Conservation (phyloP, 129 eudicot genomes). For the Arctium minus region DNA sequence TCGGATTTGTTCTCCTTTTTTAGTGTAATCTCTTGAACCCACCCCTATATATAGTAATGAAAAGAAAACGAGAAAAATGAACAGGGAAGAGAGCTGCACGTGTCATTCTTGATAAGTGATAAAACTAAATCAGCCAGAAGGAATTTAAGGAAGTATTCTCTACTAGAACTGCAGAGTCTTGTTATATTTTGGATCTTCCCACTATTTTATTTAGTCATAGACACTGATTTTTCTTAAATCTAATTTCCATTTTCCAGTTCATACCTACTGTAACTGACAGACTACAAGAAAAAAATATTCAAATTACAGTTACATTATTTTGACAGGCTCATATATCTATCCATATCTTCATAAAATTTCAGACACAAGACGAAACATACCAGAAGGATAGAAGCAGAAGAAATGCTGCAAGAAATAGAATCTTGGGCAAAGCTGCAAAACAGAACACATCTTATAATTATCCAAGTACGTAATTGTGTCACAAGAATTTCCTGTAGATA, state of each 20-base stretch:
- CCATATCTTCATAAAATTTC: constrained; percentile 1
- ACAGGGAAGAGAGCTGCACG: background rate
- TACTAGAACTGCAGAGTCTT: background rate
- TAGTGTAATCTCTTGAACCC: background rate
- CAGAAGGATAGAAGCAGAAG: constrained; percentile 93
- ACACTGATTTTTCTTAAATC: background rate
- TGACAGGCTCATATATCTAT: constrained; percentile 3
- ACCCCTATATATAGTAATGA: background rate
- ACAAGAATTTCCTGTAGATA: background rate
- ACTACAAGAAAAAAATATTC: background rate
- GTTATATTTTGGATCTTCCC: background rate
- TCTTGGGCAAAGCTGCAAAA: constrained; percentile 85
- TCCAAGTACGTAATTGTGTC: background rate
- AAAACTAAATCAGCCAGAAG: too few relatives aligned
- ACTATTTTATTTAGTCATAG: background rate
- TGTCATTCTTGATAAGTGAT: background rate
- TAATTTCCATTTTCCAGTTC: background rate
- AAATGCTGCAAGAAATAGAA: constrained; percentile 87
- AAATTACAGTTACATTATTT: background rate
- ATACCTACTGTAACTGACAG: background rate
- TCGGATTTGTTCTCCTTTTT: background rate
- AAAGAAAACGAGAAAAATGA: too few relatives aligned
- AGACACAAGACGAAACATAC: constrained; percentile 44
- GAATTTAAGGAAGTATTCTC: too few relatives aligned
- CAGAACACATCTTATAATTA: constrained; percentile 12